Evolutionary conservation across 169 alveolate genomes (phyloP).

Genomic region (Plasmodium malariae): DNA sequence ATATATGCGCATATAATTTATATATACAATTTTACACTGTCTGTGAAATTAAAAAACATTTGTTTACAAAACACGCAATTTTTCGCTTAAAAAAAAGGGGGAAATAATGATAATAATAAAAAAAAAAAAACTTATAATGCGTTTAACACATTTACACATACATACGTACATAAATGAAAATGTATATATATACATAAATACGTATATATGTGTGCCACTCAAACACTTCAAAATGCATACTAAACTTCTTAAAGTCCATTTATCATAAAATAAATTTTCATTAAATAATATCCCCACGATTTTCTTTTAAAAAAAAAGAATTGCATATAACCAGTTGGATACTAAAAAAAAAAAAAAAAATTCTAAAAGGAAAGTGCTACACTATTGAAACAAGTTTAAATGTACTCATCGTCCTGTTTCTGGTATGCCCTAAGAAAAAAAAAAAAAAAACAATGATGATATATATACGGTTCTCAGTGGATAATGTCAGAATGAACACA

Average conservation of each 20-base stretch:
- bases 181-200: not conserved
- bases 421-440: constrained; percentile 66
- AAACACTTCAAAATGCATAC: constrained; percentile 48
- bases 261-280: constrained; percentile 16
- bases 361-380: constrained; percentile 14
- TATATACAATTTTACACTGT: not conserved
- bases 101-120: not conserved
- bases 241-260: constrained; percentile 20
- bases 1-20: not conserved
- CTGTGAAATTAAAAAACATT: constrained; percentile 13
- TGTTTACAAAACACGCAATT: not conserved
- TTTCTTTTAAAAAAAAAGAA: constrained; percentile 17
- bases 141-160: not conserved
- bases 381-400: not conserved
- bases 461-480: too few species aligned
- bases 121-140: not conserved
- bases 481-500: too few species aligned
- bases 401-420: constrained; percentile 65
- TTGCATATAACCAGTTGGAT: constrained; percentile 3
- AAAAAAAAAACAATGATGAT: constrained; percentile 1
- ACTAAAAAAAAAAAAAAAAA: constrained; percentile 43
- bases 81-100: not conserved
- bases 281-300: constrained; percentile 21
- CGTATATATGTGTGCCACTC: constrained; percentile 13
- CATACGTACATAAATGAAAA: not conserved